Conservation (phyloP, 345 rosid genomes). For the Chamaenerion angustifolium region DNA sequence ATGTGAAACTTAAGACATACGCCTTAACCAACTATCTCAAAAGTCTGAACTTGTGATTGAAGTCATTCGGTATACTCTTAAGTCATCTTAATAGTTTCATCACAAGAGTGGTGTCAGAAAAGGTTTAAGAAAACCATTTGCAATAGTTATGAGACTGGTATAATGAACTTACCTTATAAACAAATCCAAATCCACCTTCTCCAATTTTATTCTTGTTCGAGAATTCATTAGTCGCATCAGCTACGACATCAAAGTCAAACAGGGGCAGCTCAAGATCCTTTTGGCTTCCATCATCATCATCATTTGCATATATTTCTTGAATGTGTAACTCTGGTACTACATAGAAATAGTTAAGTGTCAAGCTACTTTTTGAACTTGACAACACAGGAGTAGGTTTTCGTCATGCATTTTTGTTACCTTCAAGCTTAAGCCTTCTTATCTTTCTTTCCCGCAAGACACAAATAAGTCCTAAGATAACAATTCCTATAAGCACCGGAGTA, state of each 20-base stretch:
- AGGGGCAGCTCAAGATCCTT: constrained; percentile 14
- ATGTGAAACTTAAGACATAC: too few species aligned
- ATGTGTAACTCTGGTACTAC: not conserved
- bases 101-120: too few species aligned
- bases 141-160: too few species aligned
- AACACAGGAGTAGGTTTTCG: too few species aligned
- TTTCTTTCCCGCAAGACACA: not conserved
- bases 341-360: too few species aligned
- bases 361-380: too few species aligned
- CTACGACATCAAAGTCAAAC: constrained; percentile 13
- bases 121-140: too few species aligned
- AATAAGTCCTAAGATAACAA: not conserved
- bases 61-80: too few species aligned
- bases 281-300: not conserved
- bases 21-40: too few species aligned
- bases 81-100: too few species aligned
- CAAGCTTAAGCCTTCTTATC: not conserved
- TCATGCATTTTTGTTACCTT: not conserved
- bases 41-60: too few species aligned
- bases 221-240: constrained; percentile 22
- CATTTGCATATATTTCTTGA: not conserved
- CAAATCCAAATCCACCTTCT: constrained; percentile 29
- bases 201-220: constrained; percentile 17
- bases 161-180: constrained; percentile 17
- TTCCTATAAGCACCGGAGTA: not conserved